A percentile compares a stretch with the other conserved stretches of the same genome.
phyloP scores from a whole-genome alignment of 1,284 basidiomycete species.

The Hymenochaete sp. region DNA sequence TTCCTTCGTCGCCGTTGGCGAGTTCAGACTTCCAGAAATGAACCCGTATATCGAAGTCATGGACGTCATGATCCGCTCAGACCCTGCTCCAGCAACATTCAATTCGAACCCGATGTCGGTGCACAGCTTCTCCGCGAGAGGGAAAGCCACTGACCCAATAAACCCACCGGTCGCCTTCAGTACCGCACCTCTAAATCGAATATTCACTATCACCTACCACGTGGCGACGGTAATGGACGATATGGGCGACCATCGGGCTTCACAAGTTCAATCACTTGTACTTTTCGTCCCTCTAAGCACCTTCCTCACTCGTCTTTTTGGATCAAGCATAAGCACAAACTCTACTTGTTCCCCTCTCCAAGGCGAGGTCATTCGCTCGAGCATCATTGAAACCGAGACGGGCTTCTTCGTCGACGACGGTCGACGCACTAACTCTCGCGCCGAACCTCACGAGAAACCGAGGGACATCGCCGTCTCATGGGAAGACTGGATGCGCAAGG shows the following conservation, averaged over 20 bases:
- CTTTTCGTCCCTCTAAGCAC: constrained; percentile 43
- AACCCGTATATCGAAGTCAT: constrained; percentile 23
- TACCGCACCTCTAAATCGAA: constrained; percentile 33
- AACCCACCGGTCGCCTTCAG: constrained; percentile 44
- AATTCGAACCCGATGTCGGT: constrained; percentile 19
- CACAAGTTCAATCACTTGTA: constrained; percentile 23
- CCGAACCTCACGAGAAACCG: background rate
- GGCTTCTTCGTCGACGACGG: constrained; percentile 5
- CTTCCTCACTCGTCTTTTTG: constrained; percentile 28
- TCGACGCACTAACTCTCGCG: background rate
- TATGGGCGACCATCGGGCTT: constrained; percentile 22
- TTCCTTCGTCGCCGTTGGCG: constrained; percentile 22
- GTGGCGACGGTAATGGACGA: constrained; percentile 23
- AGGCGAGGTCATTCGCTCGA: too few species aligned
- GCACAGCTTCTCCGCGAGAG: background rate
- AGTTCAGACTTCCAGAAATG: constrained; percentile 35
- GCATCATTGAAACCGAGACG: constrained; percentile 20
- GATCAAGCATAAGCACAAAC: constrained; percentile 21
- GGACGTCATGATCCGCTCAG: constrained; percentile 42
- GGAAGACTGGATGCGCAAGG: constrained; percentile 43
- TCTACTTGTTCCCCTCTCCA: too few species aligned
- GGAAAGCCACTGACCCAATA: too few species aligned
- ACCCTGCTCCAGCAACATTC: constrained; percentile 42
- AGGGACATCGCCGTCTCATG: constrained; percentile 26
- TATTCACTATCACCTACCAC: constrained; percentile 42